phyloP scores from a whole-genome alignment of 192 early-diverging fungal species.

The Diversispora epigaea region DNA sequence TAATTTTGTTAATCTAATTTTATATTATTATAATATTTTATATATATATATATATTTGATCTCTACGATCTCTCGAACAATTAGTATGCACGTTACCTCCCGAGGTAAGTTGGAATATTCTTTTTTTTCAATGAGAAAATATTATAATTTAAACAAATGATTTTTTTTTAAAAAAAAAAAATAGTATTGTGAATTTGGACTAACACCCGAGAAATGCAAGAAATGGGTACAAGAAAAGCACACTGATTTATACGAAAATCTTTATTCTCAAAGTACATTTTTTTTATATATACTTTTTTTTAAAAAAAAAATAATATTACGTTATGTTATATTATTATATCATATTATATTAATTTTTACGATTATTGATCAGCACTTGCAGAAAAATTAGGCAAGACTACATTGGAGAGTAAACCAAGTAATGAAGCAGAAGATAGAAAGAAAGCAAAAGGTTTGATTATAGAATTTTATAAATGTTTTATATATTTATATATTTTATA shows the following conservation, averaged over 20 bases:
- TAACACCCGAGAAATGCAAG: constrained; percentile 79
- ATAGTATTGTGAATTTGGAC: constrained; percentile 92
- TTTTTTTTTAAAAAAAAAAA: background rate
- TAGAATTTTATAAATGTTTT: background rate
- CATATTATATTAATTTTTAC: constrained; percentile 23
- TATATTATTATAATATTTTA: background rate
- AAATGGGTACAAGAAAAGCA: constrained; percentile 68
- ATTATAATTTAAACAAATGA: background rate
- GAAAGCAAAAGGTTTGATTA: constrained; percentile 44
- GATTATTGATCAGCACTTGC: constrained; percentile 34
- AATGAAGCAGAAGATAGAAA: constrained; percentile 43
- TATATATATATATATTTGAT: background rate
- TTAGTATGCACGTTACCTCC: constrained; percentile 50
- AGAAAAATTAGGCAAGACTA: constrained; percentile 35
- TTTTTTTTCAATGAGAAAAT: background rate
- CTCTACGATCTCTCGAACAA: background rate
- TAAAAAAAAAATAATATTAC: background rate
- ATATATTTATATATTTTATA: background rate
- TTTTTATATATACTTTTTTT: background rate
- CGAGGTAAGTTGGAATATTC: constrained; percentile 36
- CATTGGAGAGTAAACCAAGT: constrained; percentile 30
- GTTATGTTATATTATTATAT: no score
- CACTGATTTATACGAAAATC: constrained; percentile 54
- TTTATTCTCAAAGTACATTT: constrained; percentile 50
- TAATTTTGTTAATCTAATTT: background rate